Evolutionary conservation across 2,329 filamentous ascomycete species (phyloP), one percentile per base, ranked within the genome.

Genomic region (Trichophyton equinum): DNA sequence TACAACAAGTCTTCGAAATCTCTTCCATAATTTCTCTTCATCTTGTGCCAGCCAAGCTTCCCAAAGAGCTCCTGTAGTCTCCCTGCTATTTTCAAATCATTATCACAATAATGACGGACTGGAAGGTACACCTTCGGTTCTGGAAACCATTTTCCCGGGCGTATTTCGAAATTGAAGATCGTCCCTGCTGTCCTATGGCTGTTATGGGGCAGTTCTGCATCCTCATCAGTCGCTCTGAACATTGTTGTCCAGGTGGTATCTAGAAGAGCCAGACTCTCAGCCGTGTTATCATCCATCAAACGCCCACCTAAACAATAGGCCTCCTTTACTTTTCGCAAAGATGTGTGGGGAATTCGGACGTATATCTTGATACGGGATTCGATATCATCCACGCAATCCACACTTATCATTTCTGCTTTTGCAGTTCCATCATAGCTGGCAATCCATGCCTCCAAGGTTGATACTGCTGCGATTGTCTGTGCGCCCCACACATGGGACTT

Each of bases 391-490:
- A 58, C 56, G 13, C 56, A 58, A 42, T 58, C 56, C 15, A 44
- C 30, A 20, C 56, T 58, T n/a, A 58, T 15, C 38, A 58, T 40
- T n/a, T 58, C 56, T 8, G 44, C 38, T 18, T 44, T 58, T 11
- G 58, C 58, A 30, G 22, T 8, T 47, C 58, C 58, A 15, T 30
- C n/a, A 53, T 18, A 59, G 25, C 58, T 59, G 8, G 58, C 58
- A 18, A 59, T n/a, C 58, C 58, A 59, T 7, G 58, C 58, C 25
- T 59, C 58, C 36, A 59, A 18, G 9, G 53, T 44, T 38, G 58
- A 53, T 27, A 59, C 11, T 1, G 56, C 56, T 1, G 33, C n/a
- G 13, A 58, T 20, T n/a, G 40, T n/a, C 3, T 44, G 40, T n/a
- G n/a, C 6, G 1, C 40, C 40, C 40, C 40, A 44, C n/a, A 44